These are phyloP conservation scores for Phytophthora sp. DNA, from an alignment of 352 stramenopile species.

Conservation along the genomic window DNA sequence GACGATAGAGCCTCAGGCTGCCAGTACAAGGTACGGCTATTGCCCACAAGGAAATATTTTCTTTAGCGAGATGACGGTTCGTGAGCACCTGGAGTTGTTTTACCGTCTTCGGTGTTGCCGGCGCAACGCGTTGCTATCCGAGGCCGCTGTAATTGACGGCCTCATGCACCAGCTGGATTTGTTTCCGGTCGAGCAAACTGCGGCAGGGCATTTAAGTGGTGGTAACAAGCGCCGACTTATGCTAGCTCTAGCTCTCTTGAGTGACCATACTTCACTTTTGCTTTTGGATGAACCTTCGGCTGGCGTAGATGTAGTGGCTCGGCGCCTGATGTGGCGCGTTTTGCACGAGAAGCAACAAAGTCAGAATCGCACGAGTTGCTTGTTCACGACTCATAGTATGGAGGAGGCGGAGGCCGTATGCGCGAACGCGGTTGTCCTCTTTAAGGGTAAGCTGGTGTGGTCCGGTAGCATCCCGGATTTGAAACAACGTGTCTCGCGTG, in stretches of 20 bases:
- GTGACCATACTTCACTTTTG: slow-evolving; percentile 66
- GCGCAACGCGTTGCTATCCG: slow-evolving; percentile 21
- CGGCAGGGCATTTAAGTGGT: slow-evolving; percentile 70
- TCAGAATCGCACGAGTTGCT: slow-evolving; percentile 55
- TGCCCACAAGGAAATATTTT: slow-evolving; percentile 83
- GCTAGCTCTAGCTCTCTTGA: slow-evolving; percentile 75
- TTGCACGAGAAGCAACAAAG: slow-evolving; percentile 65
- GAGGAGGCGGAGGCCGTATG: slow-evolving; percentile 86
- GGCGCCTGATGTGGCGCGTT: slow-evolving; percentile 82
- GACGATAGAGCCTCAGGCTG: slow-evolving; percentile 54
- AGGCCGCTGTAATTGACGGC: slow-evolving; percentile 41
- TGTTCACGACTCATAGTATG: slow-evolving; percentile 90
- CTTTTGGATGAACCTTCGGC: slow-evolving; percentile 85
- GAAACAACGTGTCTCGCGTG: slow-evolving; percentile 71
- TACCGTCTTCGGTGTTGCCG: slow-evolving; percentile 55
- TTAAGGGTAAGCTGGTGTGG: slow-evolving; percentile 78
- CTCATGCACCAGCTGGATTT: slow-evolving; percentile 67
- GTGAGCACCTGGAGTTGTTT: slow-evolving; percentile 81
- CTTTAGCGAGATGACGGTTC: slow-evolving; percentile 72
- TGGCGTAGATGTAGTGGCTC: slow-evolving; percentile 80
- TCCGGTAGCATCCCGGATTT: slow-evolving; percentile 79
- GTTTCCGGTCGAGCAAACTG: slow-evolving; percentile 62
- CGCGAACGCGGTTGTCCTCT: slow-evolving; percentile 79
- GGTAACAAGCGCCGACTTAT: slow-evolving; percentile 86
- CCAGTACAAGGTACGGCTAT: slow-evolving; percentile 74